phyloP scores from a whole-genome alignment of 2,329 filamentous ascomycete genomes.

The Neopestalotiopsis sp. region DNA sequence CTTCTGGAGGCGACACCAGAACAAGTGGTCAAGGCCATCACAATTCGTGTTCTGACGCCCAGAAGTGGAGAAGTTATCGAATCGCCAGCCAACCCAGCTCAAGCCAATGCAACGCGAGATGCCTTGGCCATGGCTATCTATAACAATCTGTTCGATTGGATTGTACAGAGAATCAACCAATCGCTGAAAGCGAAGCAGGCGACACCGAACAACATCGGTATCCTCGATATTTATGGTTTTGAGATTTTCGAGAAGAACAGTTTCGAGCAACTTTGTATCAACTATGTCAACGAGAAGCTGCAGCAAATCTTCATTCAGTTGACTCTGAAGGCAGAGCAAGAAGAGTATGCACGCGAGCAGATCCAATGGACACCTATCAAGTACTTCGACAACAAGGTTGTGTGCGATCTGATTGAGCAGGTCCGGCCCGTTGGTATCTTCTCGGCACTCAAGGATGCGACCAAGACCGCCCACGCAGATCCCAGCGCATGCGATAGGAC shows the following conservation, averaged over 20 bases:
- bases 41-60: slow-evolving; percentile 80
- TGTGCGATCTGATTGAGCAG: slow-evolving; percentile 96
- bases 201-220: slow-evolving; percentile 86
- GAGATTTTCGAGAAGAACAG: slow-evolving; percentile 99
- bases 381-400: slow-evolving; percentile 99
- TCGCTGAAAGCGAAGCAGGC: slow-evolving; percentile 80
- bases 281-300: slow-evolving; percentile 99
- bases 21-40: slow-evolving; percentile 84
- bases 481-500: slow-evolving; percentile 92
- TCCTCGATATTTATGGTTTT: slow-evolving; percentile 98
- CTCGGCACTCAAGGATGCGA: slow-evolving; percentile 95
- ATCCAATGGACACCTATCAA: slow-evolving; percentile 99
- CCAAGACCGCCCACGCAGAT: slow-evolving; percentile 97
- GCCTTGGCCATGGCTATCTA: slow-evolving; percentile 96
- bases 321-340: slow-evolving; percentile 94
- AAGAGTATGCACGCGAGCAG: slow-evolving; percentile 94
- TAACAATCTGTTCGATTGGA: slow-evolving; percentile 98
- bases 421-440: slow-evolving; percentile 90
- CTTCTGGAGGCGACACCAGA: slow-evolving; percentile 84
- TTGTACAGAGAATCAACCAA: slow-evolving; percentile 88
- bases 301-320: slow-evolving; percentile 99
- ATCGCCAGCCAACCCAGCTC: slow-evolving; percentile 82
- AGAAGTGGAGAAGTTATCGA: slow-evolving; percentile 70
- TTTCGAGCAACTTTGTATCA: slow-evolving; percentile 98
- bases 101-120: slow-evolving; percentile 86